Evolutionary conservation across 129 eudicot species (phyloP), one percentile per base, ranked within the genome.

Genomic region (Cynara cardunculus): DNA sequence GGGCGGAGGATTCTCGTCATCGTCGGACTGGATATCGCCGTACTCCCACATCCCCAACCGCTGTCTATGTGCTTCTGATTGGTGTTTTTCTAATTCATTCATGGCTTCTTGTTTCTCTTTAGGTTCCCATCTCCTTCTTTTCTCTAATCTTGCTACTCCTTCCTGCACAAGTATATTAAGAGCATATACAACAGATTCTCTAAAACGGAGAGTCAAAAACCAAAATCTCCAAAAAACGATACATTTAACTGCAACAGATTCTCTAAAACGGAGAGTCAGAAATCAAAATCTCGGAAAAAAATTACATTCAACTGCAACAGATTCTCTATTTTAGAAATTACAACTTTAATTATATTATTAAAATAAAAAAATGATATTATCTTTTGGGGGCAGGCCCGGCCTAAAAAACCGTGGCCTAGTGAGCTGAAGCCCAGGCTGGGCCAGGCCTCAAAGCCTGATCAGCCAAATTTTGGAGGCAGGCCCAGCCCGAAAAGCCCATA

Each of bases 131-230:
- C 89, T 91, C 64, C 82, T 85, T 79, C 90, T 80, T 26, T 87
- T 91, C 76, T 91, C 97, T 85, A 91, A 74, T 73, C 97, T 79
- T 13, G 92, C 97, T 16, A 86, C 86, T 66, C 97, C 97, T n/a
- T 86, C 97, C 97, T 91, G 91, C 81, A 87, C 69, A 64, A 19
- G 0, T 62, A 22, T 64, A 21, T 6, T 7, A 61, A 18, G 5
- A 56, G 4, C 65, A 56, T 56, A 24, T 31, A 5, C 65, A 56
- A 61, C 6, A 16, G 19, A n/a, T 19, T 56, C 65, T 18, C 9
- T 9, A 4, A 16, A 53, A 11, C 2, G 49, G 49, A 14, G 22
- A 18, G 22, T 3, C 4, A 46, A 46, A 46, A 14, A 14, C 13
- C 16, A 12, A 46, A 46, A 12, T 46, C 59, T 46, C 59, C n/a